Evolutionary conservation across 75 land plant genomes (phyloP), one percentile per base, ranked within the genome.

Genomic region (Selaginella tamariscina): DNA sequence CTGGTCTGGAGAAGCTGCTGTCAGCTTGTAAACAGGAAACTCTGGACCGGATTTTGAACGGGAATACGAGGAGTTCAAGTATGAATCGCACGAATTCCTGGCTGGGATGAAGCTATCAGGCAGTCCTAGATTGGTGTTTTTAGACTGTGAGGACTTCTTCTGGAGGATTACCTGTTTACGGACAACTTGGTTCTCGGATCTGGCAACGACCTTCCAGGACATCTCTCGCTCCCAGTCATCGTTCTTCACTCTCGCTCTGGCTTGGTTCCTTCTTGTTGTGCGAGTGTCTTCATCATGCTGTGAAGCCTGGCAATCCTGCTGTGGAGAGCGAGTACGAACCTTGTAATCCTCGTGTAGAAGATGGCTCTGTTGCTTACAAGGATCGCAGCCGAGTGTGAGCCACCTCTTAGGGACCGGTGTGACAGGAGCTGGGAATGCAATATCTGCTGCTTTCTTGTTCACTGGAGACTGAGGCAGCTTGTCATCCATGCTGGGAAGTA

Each of bases 321-420:
- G 11, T 5, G 49, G 49, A 5, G 49, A 39, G 15, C 49, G 15
- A 39, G 49, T 39, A 5, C 49, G 49, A 5, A 39, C 49, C 49
- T 39, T 39, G 49, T 39, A 39, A 39, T 39, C 49, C 15, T 39
- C 49, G 49, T 39, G 49, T 15, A 39, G 5, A 5, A 39, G 49
- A 15, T 15, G 5, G 11, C 11, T 39, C 11, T 39, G 49, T 15
- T 39, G 49, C 49, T 39, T 39, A 15, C 49, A 39, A 39, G 49
- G 49, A 39, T 39, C 49, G 15, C 49, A 39, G 49, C 49, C 49
- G 49, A 39, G 49, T 39, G 49, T 39, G 49, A 39, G 49, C 49
- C 49, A 39, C 49, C 15, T 39, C 49, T 39, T 39, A 5, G 49
- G 49, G 15, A 39, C 11, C 5, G 49, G 49, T 5, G 49, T 39